Evolutionary conservation across 2,329 filamentous ascomycete species (phyloP).

Genomic region (Microsporum ferrugineum): DNA sequence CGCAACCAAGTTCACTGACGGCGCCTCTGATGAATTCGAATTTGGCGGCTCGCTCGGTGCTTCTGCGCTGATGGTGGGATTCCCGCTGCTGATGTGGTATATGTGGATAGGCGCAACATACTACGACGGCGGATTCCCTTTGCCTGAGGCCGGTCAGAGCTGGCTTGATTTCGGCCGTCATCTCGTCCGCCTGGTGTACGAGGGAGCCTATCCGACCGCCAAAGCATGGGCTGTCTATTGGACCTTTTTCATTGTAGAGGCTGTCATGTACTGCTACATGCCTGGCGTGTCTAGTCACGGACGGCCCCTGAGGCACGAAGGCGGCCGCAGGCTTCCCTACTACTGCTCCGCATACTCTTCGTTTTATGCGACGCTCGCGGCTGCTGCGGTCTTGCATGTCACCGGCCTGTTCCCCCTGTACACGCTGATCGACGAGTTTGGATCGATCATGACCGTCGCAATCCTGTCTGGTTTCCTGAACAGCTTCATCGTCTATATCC

Average conservation of each 20-base stretch:
- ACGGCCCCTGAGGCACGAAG: constrained; percentile 71
- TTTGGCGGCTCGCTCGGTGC: constrained; percentile 80
- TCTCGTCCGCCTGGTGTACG: constrained; percentile 61
- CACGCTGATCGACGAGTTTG: constrained; percentile 89
- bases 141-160: constrained; percentile 53
- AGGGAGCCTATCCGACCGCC: constrained; percentile 68
- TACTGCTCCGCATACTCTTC: constrained; percentile 85
- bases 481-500: constrained; percentile 73
- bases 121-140: constrained; percentile 77
- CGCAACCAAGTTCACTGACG: constrained; percentile 16
- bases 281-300: constrained; percentile 81
- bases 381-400: constrained; percentile 61
- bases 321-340: constrained; percentile 78
- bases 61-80: constrained; percentile 73
- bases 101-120: constrained; percentile 97
- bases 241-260: constrained; percentile 80
- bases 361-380: constrained; percentile 72
- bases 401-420: constrained; percentile 79
- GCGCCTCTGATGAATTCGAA: constrained; percentile 50
- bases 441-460: constrained; percentile 80
- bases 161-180: constrained; percentile 60
- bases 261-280: constrained; percentile 67
- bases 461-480: constrained; percentile 84
- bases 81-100: constrained; percentile 95
- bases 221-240: constrained; percentile 92